These are phyloP conservation scores for Diutina ranongensis DNA, from an alignment of 1,139 yeast species.

Conservation along the genomic window DNA sequence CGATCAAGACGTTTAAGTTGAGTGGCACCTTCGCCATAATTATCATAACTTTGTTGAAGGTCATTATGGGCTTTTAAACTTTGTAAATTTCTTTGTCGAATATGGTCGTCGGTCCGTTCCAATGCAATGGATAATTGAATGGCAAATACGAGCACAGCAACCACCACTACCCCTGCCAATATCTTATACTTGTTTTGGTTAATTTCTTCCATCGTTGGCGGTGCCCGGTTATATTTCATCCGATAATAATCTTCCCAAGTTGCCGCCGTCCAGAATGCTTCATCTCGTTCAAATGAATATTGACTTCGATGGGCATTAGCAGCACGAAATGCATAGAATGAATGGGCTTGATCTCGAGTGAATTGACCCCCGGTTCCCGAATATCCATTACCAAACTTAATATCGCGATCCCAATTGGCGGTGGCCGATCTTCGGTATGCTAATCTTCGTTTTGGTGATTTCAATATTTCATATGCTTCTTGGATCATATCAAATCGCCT, in stretches of 20 bases:
- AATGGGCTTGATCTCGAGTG: slow-evolving; percentile 13
- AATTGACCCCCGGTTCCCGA: slow-evolving; percentile 9
- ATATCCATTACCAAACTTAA: slow-evolving; percentile 8
- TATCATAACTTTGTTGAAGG: slow-evolving; percentile 35
- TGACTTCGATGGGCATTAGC: slow-evolving; percentile 28
- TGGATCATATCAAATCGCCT: slow-evolving; percentile 60
- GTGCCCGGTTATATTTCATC: slow-evolving; percentile 26
- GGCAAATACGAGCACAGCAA: slow-evolving; percentile 27
- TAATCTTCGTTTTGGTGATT: slow-evolving; percentile 36
- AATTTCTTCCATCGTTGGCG: slow-evolving; percentile 32
- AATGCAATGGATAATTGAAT: slow-evolving; percentile 36
- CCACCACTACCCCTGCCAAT: slow-evolving; percentile 28
- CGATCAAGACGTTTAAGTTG: slow-evolving; percentile 42
- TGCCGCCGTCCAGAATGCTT: slow-evolving; percentile 53
- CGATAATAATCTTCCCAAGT: slow-evolving; percentile 60
- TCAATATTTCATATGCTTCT: slow-evolving; percentile 62
- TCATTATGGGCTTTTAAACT: slow-evolving; percentile 39
- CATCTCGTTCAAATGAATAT: slow-evolving; percentile 25
- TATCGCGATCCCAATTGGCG: slow-evolving; percentile 8
- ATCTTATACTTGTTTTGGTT: slow-evolving; percentile 36
- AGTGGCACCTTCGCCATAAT: slow-evolving; percentile 41
- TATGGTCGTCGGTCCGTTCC: slow-evolving; percentile 22
- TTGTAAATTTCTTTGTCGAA: slow-evolving; percentile 18
- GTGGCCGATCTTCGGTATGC: slow-evolving; percentile 21
- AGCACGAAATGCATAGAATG: slow-evolving; percentile 20